Conservation (phyloP, 225 moss, liverwort and hornwort species). For the Pseudoscleropodium purum region DNA sequence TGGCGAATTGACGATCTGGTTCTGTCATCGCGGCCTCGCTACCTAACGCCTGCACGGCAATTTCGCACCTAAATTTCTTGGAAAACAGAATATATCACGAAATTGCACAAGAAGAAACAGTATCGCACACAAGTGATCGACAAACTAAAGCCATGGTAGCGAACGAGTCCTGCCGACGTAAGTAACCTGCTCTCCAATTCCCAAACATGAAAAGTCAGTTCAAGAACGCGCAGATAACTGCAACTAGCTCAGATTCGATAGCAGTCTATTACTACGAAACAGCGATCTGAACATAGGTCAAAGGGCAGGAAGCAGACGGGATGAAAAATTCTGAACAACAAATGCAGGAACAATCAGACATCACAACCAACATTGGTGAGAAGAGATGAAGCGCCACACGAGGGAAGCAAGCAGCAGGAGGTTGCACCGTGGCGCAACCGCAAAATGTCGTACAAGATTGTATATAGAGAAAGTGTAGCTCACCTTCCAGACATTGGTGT, state of each 20-base stretch:
- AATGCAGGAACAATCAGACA: not conserved
- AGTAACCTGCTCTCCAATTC: not conserved
- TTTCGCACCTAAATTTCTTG: not conserved
- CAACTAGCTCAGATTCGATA: not conserved
- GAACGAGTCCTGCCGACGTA: not conserved
- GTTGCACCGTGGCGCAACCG: not conserved
- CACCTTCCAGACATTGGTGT: not conserved
- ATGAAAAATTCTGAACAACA: not conserved
- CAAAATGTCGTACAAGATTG: not conserved
- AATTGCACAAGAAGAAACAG: not conserved
- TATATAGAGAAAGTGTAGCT: not conserved
- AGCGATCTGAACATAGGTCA: not conserved
- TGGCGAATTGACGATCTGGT: not conserved
- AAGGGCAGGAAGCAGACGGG: not conserved
- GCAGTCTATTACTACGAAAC: not conserved
- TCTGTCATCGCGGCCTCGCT: not conserved
- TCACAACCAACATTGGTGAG: not conserved
- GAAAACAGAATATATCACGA: not conserved
- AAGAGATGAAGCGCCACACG: not conserved
- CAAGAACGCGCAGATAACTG: not conserved
- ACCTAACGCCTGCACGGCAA: not conserved
- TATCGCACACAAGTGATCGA: not conserved
- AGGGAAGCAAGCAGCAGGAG: not conserved
- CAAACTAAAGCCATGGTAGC: not conserved
- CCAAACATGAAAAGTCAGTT: not conserved